These are phyloP conservation scores for Fragilariopsis cylindrus DNA, from an alignment of 108 stramenopile species.

Conservation along the genomic window DNA sequence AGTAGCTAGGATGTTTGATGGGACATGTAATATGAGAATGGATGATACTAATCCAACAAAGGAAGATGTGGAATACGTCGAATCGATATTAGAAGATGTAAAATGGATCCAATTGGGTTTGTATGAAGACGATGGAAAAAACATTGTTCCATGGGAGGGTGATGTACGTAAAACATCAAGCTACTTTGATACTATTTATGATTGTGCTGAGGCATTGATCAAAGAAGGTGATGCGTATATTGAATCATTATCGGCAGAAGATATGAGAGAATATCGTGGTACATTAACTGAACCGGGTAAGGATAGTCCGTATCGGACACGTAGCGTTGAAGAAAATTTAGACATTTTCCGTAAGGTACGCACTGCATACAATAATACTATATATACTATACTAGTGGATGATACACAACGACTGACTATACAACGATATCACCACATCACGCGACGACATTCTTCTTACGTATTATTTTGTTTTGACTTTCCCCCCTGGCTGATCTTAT, in stretches of 20 bases:
- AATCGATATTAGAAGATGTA: slow-evolving; percentile 88
- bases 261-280: slow-evolving; percentile 90
- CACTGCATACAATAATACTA: not conserved
- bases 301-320: slow-evolving; percentile 75
- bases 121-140: slow-evolving; percentile 21
- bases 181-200: slow-evolving; percentile 85
- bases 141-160: slow-evolving; percentile 68
- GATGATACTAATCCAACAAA: slow-evolving; percentile 94
- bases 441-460: no score
- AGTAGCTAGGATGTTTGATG: slow-evolving; percentile 80
- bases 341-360: slow-evolving; percentile 73
- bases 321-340: slow-evolving; percentile 74
- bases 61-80: slow-evolving; percentile 84
- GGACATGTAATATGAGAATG: slow-evolving; percentile 84
- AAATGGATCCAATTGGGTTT: slow-evolving; percentile 77
- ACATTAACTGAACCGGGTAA: slow-evolving; percentile 82
- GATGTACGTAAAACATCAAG: slow-evolving; percentile 75
- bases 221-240: slow-evolving; percentile 83
- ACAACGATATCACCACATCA: no score
- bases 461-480: not conserved
- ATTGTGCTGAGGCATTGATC: slow-evolving; percentile 79
- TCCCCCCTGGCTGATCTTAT: not conserved
- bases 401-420: not conserved
- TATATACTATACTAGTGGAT: not conserved
- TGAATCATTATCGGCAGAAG: slow-evolving; percentile 79